A percentile compares a stretch with the other conserved stretches of the same genome.
Conservation (phyloP, 306 rosid genomes). For the Ochetophila trinervis region DNA sequence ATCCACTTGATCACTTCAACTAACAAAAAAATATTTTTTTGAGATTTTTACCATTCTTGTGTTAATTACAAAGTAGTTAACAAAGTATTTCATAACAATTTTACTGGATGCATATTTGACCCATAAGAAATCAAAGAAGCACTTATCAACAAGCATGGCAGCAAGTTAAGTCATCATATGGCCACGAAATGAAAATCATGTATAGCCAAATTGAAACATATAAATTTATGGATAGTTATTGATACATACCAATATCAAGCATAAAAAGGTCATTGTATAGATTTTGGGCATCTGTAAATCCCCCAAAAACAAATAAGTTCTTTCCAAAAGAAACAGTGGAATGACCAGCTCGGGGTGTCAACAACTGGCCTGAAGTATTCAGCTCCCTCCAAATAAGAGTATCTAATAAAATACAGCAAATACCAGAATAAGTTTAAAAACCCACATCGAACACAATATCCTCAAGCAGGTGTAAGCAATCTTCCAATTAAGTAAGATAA, state of each 20-base stretch:
- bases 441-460: constrained; percentile 9
- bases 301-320: constrained; percentile 90
- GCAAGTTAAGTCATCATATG: neutral
- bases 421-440: constrained; percentile 27
- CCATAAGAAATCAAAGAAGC: constrained; percentile 11
- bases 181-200: neutral
- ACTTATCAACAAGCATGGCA: neutral
- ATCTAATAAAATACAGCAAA: constrained; percentile 50
- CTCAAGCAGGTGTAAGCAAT: constrained; percentile 1
- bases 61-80: too few relatives aligned
- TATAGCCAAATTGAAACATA: neutral
- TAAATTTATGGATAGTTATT: constrained; percentile 10
- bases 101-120: constrained; percentile 12
- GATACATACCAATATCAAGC: constrained; percentile 84
- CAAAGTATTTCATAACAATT: neutral
- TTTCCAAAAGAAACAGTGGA: constrained; percentile 82
- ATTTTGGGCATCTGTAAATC: constrained; percentile 93
- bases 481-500: neutral
- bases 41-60: too few relatives aligned
- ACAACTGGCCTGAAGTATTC: constrained; percentile 68
- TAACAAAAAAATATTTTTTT: too few relatives aligned
- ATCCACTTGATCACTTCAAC: too few relatives aligned
- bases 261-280: constrained; percentile 76
- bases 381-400: constrained; percentile 90
- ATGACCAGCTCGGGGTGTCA: constrained; percentile 96